A percentile compares a stretch with the other conserved stretches of the same genome.
Conservation (phyloP, 164 flowering plant species). For the Hamamelis virginiana region DNA sequence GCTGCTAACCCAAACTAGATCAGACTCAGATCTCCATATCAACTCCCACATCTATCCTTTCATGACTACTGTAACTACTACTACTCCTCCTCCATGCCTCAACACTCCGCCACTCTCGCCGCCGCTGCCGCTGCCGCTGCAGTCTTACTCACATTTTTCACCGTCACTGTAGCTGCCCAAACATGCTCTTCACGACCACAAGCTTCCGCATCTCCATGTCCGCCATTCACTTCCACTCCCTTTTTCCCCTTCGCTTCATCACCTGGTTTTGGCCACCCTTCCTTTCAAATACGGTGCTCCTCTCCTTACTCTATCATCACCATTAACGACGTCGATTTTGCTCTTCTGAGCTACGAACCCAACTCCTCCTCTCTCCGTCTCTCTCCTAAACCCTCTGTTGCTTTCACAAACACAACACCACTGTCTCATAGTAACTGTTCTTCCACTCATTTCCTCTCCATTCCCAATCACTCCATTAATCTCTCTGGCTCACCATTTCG, state of each 20-base stretch:
- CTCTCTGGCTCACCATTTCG: constrained; percentile 59
- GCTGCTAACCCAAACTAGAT: neutral
- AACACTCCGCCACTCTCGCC: neutral
- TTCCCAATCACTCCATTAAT: constrained; percentile 39
- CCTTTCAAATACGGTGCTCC: constrained; percentile 61
- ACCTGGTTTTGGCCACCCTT: constrained; percentile 76
- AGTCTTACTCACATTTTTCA: neutral
- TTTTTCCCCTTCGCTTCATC: constrained; percentile 58
- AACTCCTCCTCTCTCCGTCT: constrained; percentile 45
- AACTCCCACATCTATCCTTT: neutral
- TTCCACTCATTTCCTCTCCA: constrained; percentile 10
- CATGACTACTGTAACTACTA: neutral
- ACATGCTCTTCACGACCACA: neutral
- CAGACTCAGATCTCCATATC: constrained; percentile 4
- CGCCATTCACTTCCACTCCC: constrained; percentile 44
- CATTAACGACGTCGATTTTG: constrained; percentile 54
- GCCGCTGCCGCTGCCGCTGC: neutral
- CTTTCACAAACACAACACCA: neutral
- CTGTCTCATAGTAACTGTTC: constrained; percentile 18
- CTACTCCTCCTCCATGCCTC: neutral
- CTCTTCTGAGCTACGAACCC: constrained; percentile 38
- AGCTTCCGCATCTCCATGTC: constrained; percentile 25
- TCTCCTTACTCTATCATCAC: constrained; percentile 45
- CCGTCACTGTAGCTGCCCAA: neutral
- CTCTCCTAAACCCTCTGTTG: constrained; percentile 27